These are phyloP conservation scores for Rhinocladiella mackenziei DNA, from an alignment of 2,329 filamentous ascomycete genomes.

Conservation along the genomic window DNA sequence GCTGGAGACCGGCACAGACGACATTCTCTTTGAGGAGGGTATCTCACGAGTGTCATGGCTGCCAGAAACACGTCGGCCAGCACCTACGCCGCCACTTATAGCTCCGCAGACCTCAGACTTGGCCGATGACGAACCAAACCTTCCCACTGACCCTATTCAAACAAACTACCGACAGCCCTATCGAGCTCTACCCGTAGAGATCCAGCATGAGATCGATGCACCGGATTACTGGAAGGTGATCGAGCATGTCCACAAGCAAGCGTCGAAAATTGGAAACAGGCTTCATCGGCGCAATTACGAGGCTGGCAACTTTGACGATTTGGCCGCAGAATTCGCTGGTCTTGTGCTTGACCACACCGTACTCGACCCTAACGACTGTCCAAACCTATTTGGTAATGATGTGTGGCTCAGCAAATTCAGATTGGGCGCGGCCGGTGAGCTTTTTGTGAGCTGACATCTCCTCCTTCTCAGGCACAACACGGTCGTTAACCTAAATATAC, in stretches of 20 bases:
- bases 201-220: conserved; percentile 14
- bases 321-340: conserved; percentile 2
- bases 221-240: conserved; percentile 18
- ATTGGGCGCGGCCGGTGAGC: conserved; percentile 21
- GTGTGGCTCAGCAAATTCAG: conserved; percentile 11
- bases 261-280: conserved; percentile 1
- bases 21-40: conserved; percentile 17
- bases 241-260: conserved; percentile 16
- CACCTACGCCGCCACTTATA: conserved; percentile 6
- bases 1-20: conserved; percentile 15
- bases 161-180: too few relatives aligned
- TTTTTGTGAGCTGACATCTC: conserved; percentile 12
- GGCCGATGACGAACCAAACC: conserved; percentile 5
- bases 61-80: conserved; percentile 15
- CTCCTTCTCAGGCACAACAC: conserved; percentile 1
- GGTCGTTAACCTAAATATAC: neutral
- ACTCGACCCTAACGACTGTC: conserved; percentile 1
- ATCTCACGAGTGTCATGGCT: conserved; percentile 19
- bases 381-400: conserved; percentile 12
- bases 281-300: neutral
- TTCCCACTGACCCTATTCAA: too few relatives aligned
- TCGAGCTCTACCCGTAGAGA: conserved; percentile 7
- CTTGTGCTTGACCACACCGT: conserved; percentile 4
- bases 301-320: conserved; percentile 12
- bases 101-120: conserved; percentile 6